These are phyloP conservation scores for Capronia coronata DNA, from an alignment of 2,329 filamentous ascomycete species.

Conservation along the genomic window DNA sequence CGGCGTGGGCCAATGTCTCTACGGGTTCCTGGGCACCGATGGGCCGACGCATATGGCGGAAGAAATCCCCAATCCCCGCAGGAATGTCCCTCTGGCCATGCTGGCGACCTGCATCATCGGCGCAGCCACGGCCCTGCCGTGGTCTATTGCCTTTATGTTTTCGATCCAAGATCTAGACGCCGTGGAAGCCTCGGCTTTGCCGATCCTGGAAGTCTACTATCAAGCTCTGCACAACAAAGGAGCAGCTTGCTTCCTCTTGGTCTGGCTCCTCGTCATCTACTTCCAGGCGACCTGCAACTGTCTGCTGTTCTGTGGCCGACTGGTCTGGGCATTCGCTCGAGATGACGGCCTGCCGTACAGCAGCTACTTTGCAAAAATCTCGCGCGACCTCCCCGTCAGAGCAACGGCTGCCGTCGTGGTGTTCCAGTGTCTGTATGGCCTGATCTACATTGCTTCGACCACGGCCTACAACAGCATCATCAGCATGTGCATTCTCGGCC, in stretches of 20 bases:
- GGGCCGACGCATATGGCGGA: constrained; percentile 29
- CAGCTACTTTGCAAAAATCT: neutral
- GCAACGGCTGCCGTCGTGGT: constrained; percentile 32
- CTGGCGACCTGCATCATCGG: constrained; percentile 34
- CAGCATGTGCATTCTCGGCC: constrained; percentile 20
- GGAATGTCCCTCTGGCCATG: constrained; percentile 26
- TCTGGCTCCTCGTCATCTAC: constrained; percentile 42
- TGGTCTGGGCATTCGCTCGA: constrained; percentile 49
- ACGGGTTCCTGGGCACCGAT: constrained; percentile 30
- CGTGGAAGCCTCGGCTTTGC: neutral
- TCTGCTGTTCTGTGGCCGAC: constrained; percentile 46
- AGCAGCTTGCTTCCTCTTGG: constrained; percentile 42
- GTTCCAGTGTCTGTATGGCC: constrained; percentile 33
- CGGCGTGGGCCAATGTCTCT: constrained; percentile 32
- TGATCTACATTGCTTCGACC: constrained; percentile 37
- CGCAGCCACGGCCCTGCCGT: constrained; percentile 32
- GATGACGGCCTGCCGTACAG: constrained; percentile 30
- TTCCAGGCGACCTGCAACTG: constrained; percentile 37
- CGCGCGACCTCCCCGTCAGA: neutral
- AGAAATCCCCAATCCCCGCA: constrained; percentile 20
- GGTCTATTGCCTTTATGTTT: constrained; percentile 4
- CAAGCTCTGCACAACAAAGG: constrained; percentile 27
- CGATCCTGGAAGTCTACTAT: constrained; percentile 1
- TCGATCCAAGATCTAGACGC: constrained; percentile 2
- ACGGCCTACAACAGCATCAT: constrained; percentile 38